Conservation (phyloP, 495 filamentous ascomycete species). For the Hypoxylon intermedium region DNA sequence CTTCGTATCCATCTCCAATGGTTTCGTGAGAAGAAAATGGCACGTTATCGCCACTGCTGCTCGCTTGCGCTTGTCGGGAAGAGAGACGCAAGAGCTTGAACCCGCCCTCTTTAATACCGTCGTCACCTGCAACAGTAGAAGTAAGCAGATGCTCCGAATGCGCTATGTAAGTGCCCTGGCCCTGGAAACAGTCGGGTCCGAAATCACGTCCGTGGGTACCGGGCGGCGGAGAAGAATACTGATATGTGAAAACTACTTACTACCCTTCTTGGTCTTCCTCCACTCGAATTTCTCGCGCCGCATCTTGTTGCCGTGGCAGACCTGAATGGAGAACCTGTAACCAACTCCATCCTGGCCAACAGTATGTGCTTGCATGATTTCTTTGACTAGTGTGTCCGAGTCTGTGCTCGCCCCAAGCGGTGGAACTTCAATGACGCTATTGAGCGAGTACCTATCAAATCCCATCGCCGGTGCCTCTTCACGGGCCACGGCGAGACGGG, state of each 20-base stretch:
- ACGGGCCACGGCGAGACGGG: neutral
- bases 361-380: constrained; percentile 2
- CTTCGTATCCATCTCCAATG: neutral
- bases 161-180: neutral
- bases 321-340: constrained; percentile 1
- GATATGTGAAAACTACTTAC: neutral
- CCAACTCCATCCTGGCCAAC: neutral
- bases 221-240: neutral
- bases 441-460: neutral
- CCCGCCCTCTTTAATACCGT: neutral
- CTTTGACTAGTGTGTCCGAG: neutral
- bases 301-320: neutral
- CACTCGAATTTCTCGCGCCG: neutral
- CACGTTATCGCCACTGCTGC: neutral
- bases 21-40: neutral
- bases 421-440: neutral
- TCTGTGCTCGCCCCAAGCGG: neutral
- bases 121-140: neutral
- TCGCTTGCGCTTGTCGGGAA: neutral
- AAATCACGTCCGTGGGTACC: neutral
- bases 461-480: neutral
- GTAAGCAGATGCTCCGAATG: neutral
- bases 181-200: neutral
- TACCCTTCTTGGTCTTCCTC: constrained; percentile 4
- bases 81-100: neutral